phyloP scores from a whole-genome alignment of 129 eudicot species.

The Sambucus nigra region DNA sequence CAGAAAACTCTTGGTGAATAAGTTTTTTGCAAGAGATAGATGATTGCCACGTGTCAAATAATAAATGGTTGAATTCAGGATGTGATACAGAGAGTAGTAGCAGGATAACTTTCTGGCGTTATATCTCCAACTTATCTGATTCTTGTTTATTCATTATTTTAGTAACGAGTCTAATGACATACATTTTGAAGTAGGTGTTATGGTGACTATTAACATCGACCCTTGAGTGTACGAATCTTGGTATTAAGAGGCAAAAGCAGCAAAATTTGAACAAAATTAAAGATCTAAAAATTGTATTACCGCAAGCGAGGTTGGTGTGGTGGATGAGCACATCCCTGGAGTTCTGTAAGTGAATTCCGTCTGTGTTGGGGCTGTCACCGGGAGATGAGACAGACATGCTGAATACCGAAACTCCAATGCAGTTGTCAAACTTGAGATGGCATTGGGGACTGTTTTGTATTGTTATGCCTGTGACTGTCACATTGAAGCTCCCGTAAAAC shows the following conservation, averaged over 20 bases:
- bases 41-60: slow-evolving; percentile 8
- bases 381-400: slow-evolving; percentile 60
- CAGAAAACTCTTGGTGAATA: slow-evolving; percentile 4
- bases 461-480: slow-evolving; percentile 85
- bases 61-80: not conserved
- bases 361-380: slow-evolving; percentile 93
- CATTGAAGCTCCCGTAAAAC: slow-evolving; percentile 90
- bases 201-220: not conserved
- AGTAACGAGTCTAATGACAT: not conserved
- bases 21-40: not conserved
- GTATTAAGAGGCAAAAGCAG: not conserved
- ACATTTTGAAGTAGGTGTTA: not conserved
- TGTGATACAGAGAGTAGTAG: not conserved
- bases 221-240: not conserved
- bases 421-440: slow-evolving; percentile 83
- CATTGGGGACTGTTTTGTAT: slow-evolving; percentile 88
- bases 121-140: not conserved
- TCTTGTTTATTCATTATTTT: not conserved
- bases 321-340: slow-evolving; percentile 75
- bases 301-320: slow-evolving; percentile 61
- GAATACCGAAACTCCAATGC: slow-evolving; percentile 64
- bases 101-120: not conserved
- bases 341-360: slow-evolving; percentile 89
- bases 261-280: not conserved
- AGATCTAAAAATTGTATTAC: slow-evolving; percentile 25